Conservation (phyloP, 139 green algal species). For the Asterochloris erici region DNA sequence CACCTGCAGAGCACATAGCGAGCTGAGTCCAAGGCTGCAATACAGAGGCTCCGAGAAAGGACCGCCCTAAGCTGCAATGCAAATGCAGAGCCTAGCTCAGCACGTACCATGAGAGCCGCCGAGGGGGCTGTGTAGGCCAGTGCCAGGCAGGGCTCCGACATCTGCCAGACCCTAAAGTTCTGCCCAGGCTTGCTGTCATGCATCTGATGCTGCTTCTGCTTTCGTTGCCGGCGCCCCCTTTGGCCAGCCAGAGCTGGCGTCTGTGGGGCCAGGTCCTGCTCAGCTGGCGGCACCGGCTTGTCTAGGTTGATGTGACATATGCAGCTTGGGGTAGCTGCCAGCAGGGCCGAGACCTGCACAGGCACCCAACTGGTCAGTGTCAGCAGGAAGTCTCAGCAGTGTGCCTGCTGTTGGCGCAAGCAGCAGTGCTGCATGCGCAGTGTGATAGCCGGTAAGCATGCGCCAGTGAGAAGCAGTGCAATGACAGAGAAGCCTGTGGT, state of each 20-base stretch:
- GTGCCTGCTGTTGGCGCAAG: background rate
- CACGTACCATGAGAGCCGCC: slow-evolving; percentile 7
- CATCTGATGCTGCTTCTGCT: slow-evolving; percentile 28
- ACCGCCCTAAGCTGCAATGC: background rate
- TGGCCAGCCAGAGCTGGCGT: too few species aligned
- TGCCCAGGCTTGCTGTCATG: background rate
- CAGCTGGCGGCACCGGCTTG: background rate
- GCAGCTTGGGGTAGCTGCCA: slow-evolving; percentile 25
- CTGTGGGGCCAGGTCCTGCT: background rate
- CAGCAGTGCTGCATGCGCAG: background rate
- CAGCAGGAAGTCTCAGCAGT: background rate
- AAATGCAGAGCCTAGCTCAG: background rate
- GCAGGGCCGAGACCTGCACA: slow-evolving; percentile 12
- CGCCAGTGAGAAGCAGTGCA: too few species aligned
- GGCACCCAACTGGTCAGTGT: background rate
- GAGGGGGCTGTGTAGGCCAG: slow-evolving; percentile 2
- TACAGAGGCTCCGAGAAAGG: background rate
- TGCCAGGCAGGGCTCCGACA: slow-evolving; percentile 23
- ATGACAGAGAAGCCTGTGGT: too few species aligned
- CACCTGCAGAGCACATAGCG: slow-evolving; percentile 27
- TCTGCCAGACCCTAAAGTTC: slow-evolving; percentile 24
- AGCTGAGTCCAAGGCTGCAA: too few species aligned
- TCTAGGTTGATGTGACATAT: slow-evolving; percentile 19
- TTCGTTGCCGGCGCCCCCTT: slow-evolving; percentile 12
- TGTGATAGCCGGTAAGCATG: too few species aligned